These are phyloP conservation scores for Astragalus glycyphyllos DNA, from an alignment of 306 rosid species.

Conservation along the genomic window DNA sequence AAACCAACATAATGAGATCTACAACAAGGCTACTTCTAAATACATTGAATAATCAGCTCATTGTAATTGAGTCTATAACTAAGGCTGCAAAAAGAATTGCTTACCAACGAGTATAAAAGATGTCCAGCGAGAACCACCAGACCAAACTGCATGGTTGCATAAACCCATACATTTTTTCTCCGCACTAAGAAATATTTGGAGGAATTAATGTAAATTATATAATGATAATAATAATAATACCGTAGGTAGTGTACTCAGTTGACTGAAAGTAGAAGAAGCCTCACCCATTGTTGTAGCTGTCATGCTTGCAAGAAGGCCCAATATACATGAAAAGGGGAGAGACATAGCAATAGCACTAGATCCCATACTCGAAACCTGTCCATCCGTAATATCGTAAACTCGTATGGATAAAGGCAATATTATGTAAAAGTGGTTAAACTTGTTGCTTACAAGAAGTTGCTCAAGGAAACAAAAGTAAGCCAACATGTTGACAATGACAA, in stretches of 20 bases:
- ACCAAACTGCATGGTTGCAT: conserved; percentile 65
- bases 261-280: conserved; percentile 29
- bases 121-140: conserved; percentile 68
- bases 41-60: conserved; percentile 9
- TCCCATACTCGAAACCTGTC: conserved; percentile 74
- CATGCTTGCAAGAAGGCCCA: conserved; percentile 86
- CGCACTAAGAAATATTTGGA: conserved; percentile 52
- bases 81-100: conserved; percentile 30
- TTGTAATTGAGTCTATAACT: not conserved
- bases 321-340: conserved; percentile 81
- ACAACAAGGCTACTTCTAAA: conserved; percentile 7
- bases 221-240: not conserved
- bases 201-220: conserved; percentile 28
- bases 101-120: conserved; percentile 72
- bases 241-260: conserved; percentile 9
- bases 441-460: conserved; percentile 53
- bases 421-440: conserved; percentile 2
- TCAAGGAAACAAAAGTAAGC: conserved; percentile 58
- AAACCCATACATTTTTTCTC: conserved; percentile 77
- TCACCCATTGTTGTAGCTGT: conserved; percentile 83
- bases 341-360: conserved; percentile 72
- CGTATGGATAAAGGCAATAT: conserved; percentile 10
- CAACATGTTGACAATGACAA: conserved; percentile 52
- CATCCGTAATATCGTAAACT: conserved; percentile 41
- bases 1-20: conserved; percentile 5